These are phyloP conservation scores for Cercospora berteroae DNA, from an alignment of 2,329 filamentous ascomycete genomes.

Conservation along the genomic window DNA sequence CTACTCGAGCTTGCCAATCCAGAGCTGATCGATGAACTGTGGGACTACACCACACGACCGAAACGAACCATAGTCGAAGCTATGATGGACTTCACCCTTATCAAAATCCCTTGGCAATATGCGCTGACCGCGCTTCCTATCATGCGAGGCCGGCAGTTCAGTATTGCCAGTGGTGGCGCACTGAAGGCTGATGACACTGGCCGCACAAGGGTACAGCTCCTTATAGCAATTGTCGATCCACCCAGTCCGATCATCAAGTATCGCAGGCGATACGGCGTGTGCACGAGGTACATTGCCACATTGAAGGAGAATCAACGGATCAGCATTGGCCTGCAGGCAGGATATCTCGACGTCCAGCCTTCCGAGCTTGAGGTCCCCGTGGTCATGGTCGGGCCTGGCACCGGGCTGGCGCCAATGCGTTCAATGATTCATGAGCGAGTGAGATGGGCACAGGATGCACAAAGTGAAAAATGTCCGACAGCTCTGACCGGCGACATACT, in stretches of 20 bases:
- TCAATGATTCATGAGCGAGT: constrained; percentile 73
- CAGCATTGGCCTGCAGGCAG: constrained; percentile 57
- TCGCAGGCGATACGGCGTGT: constrained; percentile 82
- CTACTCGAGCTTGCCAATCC: constrained; percentile 80
- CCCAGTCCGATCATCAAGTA: constrained; percentile 76
- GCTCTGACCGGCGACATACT: constrained; percentile 51
- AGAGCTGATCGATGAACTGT: constrained; percentile 83
- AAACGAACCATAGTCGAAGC: constrained; percentile 89
- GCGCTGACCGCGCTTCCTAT: constrained; percentile 72
- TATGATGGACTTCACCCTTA: constrained; percentile 81
- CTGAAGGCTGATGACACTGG: constrained; percentile 33
- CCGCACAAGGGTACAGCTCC: constrained; percentile 35
- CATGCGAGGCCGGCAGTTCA: constrained; percentile 88
- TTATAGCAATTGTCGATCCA: constrained; percentile 40
- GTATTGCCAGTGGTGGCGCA: constrained; percentile 73
- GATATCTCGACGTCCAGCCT: constrained; percentile 50
- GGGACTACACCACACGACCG: constrained; percentile 90
- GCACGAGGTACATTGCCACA: constrained; percentile 77
- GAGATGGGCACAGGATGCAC: constrained; percentile 37
- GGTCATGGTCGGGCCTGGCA: constrained; percentile 79
- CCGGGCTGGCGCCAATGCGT: constrained; percentile 81
- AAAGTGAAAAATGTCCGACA: constrained; percentile 1
- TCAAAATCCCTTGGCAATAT: constrained; percentile 75
- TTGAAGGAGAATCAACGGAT: constrained; percentile 60
- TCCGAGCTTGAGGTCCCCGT: constrained; percentile 57